These are phyloP conservation scores for Globisporangium abappressorium DNA, from an alignment of 352 stramenopile species.

Conservation along the genomic window DNA sequence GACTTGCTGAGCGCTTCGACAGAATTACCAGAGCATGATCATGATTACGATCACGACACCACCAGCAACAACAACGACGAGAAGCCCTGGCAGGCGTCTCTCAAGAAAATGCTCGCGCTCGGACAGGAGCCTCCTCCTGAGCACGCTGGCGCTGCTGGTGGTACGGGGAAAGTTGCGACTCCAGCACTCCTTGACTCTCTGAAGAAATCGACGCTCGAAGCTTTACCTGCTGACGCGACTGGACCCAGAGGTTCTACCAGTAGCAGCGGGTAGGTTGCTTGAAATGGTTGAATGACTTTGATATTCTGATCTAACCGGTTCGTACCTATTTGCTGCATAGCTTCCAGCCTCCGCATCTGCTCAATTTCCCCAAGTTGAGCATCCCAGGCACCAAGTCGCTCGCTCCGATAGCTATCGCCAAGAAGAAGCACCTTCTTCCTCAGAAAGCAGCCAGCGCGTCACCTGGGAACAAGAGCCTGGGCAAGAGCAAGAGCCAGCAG, in stretches of 20 bases:
- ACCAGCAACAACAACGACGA: slow-evolving; percentile 3
- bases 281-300: background rate
- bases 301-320: background rate
- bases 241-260: background rate
- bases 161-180: background rate
- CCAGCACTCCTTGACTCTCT: background rate
- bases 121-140: slow-evolving; percentile 20
- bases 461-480: background rate
- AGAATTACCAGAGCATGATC: background rate
- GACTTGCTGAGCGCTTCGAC: background rate
- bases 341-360: slow-evolving; percentile 20
- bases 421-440: slow-evolving; percentile 10
- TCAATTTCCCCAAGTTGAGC: slow-evolving; percentile 50
- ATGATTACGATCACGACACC: background rate
- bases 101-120: slow-evolving; percentile 56
- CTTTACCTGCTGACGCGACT: background rate
- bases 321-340: background rate
- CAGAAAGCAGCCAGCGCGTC: background rate
- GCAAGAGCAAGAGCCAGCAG: slow-evolving; percentile 18
- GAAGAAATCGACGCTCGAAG: slow-evolving; percentile 6
- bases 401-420: slow-evolving; percentile 1
- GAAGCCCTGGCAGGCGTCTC: slow-evolving; percentile 50
- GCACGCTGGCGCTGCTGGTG: background rate
- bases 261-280: background rate
- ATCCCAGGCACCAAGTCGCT: slow-evolving; percentile 50